A percentile compares a stretch with the other conserved stretches of the same genome.
These are phyloP conservation scores for Mayamaea pseudoterrestris DNA, from an alignment of 108 stramenopile genomes.

Conservation along the genomic window DNA sequence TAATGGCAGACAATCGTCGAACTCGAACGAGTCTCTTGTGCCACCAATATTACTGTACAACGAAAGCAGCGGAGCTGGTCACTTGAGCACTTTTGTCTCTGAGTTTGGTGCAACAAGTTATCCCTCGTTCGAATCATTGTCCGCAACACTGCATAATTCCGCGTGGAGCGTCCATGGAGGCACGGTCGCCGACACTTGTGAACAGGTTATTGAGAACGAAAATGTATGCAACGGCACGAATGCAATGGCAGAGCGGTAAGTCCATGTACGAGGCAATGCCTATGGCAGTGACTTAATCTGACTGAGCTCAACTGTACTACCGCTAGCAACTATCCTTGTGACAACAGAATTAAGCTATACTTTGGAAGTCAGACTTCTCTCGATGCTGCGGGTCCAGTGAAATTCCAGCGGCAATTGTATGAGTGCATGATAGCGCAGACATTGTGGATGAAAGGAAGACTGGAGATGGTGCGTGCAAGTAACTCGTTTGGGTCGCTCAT, in stretches of 20 bases:
- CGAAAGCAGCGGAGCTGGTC: background rate
- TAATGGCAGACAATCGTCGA: slow-evolving; percentile 23
- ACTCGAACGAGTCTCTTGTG: background rate
- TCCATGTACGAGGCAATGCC: slow-evolving; percentile 2
- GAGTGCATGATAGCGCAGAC: slow-evolving; percentile 40
- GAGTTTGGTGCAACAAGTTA: slow-evolving; percentile 37
- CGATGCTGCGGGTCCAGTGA: slow-evolving; percentile 9
- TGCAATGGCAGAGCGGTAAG: slow-evolving; percentile 44
- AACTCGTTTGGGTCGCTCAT: slow-evolving; percentile 31
- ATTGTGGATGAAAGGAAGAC: slow-evolving; percentile 33
- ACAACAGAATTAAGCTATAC: slow-evolving; percentile 26
- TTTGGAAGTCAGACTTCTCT: slow-evolving; percentile 21
- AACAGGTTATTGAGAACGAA: slow-evolving; percentile 12
- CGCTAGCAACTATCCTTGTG: slow-evolving; percentile 45
- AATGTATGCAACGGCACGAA: slow-evolving; percentile 34
- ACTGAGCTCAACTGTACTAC: no score
- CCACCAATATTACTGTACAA: background rate
- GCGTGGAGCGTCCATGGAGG: slow-evolving; percentile 38
- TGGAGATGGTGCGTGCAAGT: slow-evolving; percentile 20
- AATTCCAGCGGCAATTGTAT: slow-evolving; percentile 32
- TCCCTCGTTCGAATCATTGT: slow-evolving; percentile 45
- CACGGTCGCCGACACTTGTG: slow-evolving; percentile 20
- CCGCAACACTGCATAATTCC: slow-evolving; percentile 11
- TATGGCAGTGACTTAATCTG: no score
- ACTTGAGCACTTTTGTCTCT: slow-evolving; percentile 9